phyloP scores from a whole-genome alignment of 2,329 filamentous ascomycete genomes.

The Cryphonectria naterciae region DNA sequence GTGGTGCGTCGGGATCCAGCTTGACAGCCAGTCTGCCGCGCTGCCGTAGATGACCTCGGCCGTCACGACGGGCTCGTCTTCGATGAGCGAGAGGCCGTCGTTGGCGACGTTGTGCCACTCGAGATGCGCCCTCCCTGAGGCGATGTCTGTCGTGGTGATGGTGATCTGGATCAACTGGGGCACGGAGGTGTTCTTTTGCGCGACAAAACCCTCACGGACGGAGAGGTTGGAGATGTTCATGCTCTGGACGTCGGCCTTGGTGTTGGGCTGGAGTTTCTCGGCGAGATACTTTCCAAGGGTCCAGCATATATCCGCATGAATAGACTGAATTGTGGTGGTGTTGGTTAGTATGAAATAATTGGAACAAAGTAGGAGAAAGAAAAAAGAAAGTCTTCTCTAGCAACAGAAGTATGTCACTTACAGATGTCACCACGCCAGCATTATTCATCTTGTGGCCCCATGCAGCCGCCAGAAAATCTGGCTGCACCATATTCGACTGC shows the following conservation, averaged over 20 bases:
- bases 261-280: slow-evolving; percentile 52
- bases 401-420: slow-evolving; percentile 36
- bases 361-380: neutral
- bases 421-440: slow-evolving; percentile 47
- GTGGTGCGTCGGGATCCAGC: slow-evolving; percentile 62
- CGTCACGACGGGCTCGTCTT: slow-evolving; percentile 48
- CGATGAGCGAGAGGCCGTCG: slow-evolving; percentile 37
- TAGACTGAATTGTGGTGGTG: slow-evolving; percentile 34
- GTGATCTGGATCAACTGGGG: slow-evolving; percentile 41
- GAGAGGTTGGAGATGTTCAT: slow-evolving; percentile 46
- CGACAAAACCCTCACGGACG: slow-evolving; percentile 42
- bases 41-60: slow-evolving; percentile 57
- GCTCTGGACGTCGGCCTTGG: slow-evolving; percentile 38
- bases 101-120: slow-evolving; percentile 42
- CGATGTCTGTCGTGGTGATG: slow-evolving; percentile 46
- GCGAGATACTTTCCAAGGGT: slow-evolving; percentile 65
- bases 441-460: slow-evolving; percentile 49
- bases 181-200: slow-evolving; percentile 35
- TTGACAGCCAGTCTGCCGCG: slow-evolving; percentile 53
- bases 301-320: slow-evolving; percentile 68
- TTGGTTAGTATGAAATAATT: slow-evolving; percentile 13
- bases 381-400: neutral
- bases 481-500: slow-evolving; percentile 45
- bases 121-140: slow-evolving; percentile 48
- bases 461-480: slow-evolving; percentile 42